Base-by-base conservation (phyloP, 345 rosid genomes). In the Ceriops decandra region DNA sequence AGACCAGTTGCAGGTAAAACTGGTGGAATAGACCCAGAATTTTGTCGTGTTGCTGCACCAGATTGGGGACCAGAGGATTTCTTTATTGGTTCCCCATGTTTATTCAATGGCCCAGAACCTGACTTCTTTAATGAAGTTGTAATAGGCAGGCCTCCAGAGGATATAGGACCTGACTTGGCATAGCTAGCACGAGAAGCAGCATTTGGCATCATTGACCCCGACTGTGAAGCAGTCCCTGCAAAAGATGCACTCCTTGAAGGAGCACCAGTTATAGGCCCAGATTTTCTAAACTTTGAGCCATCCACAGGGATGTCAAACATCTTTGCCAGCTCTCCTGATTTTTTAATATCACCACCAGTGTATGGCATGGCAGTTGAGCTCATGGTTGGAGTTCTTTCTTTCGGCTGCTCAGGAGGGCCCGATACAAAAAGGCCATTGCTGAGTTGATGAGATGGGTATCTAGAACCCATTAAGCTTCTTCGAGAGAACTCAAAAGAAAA, bases 311-410 rank as follows among this genome's bases (percentile, higher is more conserved):
- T 59, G 62, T 68, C 72, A 64, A 74, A 74, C 78, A 74, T 74
- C 58, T 74, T 69, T 38, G 69, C 78, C 28, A 74, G 52, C 42
- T 74, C 69, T 57, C 66, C 70, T 7, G 78, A 74, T 21, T 65
- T 75, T 62, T 69, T 70, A 27, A 75, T 58, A 53, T 69, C 74
- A 62, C 74, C 78, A 51, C 78, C 71, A 19, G 67, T 75, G 42
- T 69, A 75, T 2, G 78, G 78, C 74, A 65, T 75, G 51, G 70
- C 70, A 3, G 47, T 31, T 21, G 78, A 63, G 42, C 78, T 64
- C 78, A 75, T 75, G 24, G 70, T 69, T 36, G 70, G 71, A 28
- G 70, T 30, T 60, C 38, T 69, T 54, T 75, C 78, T 49, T 75
- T 75, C 9, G 74, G 78, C 57, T 75, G 78, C 61, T 75, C 74